Evolutionary conservation across 140 eudicot genomes (phyloP), one percentile per base, ranked within the genome.

Genomic region (Erigeron philadelphicus): DNA sequence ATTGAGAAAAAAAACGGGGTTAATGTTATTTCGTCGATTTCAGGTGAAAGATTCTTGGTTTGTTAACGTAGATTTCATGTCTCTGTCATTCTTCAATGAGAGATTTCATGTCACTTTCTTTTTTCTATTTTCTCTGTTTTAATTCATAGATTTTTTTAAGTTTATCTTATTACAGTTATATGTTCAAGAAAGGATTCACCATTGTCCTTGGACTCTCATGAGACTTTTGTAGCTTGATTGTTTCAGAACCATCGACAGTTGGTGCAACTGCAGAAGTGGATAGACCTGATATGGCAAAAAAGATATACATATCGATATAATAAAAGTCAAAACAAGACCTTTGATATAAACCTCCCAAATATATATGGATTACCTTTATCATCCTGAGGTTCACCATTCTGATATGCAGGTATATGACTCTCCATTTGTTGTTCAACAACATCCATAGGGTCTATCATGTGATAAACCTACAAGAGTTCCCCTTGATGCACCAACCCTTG

Each of bases 401-500:
- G 64, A 64, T 52, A 21, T 13, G 78, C 72, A 72, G 83, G 73
- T 66, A 38, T 72, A 72, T 42, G 77, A 65, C 74, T 84, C 72
- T 52, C 83, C 11, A 47, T 78, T 61, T 59, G 49, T 66, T 72
- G 72, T 74, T 78, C 75, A 44, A 50, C 67, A 17, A 16, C 58
- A 61, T 73, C 77, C 49, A 25, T 54, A 19, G 55, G 23, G 9
- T 84, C 90, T 54, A 49, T 85, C 47, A 73, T 61, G 68, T 89
- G 99, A 82, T 82, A 72, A 89, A 89, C 73, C 83, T 87, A 82
- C 99, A 94, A 23, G 95, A 87, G 61, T 78, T 87, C 52, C 99
- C 99, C 68, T 86, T 94, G 45, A 94, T 87, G 82, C 99, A 94
- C 99, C 99, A 94, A 66, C 99, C 99, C 74, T 87, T 83, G 46